These are phyloP conservation scores for Geotrichum australiense DNA, from an alignment of 1,139 yeast genomes.

Conservation along the genomic window DNA sequence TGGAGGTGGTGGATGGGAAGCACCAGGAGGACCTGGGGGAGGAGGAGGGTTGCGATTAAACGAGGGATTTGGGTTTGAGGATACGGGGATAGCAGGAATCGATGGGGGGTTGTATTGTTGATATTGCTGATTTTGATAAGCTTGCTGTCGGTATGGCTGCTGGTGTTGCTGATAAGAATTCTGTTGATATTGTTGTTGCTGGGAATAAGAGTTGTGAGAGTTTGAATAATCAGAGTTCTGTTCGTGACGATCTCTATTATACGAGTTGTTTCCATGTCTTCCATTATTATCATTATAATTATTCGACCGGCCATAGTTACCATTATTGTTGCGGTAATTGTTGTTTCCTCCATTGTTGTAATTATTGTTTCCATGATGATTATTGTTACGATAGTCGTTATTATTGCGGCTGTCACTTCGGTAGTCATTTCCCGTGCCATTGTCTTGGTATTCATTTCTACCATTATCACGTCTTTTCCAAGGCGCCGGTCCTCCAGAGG, in stretches of 20 bases:
- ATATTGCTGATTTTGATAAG: conserved; percentile 1
- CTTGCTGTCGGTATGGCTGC: background rate
- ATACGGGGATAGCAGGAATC: conserved; percentile 15
- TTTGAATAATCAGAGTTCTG: background rate
- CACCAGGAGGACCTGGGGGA: conserved; percentile 23
- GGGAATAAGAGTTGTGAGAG: conserved; percentile 5
- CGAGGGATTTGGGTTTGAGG: conserved; percentile 20
- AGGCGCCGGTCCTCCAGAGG: conserved; percentile 18
- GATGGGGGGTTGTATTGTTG: conserved; percentile 8
- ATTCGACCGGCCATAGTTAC: conserved; percentile 1
- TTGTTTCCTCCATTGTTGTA: conserved; percentile 4
- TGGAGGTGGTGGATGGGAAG: conserved; percentile 25
- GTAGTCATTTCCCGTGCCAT: conserved; percentile 5
- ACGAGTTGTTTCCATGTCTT: conserved; percentile 4
- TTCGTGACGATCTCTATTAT: background rate
- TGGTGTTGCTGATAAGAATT: conserved; percentile 8
- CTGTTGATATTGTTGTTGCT: conserved; percentile 11
- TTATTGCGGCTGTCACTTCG: conserved; percentile 7
- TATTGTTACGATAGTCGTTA: conserved; percentile 7
- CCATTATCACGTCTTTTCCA: conserved; percentile 19
- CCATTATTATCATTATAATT: conserved; percentile 11
- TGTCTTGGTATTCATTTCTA: conserved; percentile 5
- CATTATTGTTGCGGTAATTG: conserved; percentile 1
- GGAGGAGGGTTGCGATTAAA: conserved; percentile 11
- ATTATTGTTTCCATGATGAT: conserved; percentile 5